These are phyloP conservation scores for Metschnikowia hibisci DNA, from an alignment of 805 yeast species.

Conservation along the genomic window DNA sequence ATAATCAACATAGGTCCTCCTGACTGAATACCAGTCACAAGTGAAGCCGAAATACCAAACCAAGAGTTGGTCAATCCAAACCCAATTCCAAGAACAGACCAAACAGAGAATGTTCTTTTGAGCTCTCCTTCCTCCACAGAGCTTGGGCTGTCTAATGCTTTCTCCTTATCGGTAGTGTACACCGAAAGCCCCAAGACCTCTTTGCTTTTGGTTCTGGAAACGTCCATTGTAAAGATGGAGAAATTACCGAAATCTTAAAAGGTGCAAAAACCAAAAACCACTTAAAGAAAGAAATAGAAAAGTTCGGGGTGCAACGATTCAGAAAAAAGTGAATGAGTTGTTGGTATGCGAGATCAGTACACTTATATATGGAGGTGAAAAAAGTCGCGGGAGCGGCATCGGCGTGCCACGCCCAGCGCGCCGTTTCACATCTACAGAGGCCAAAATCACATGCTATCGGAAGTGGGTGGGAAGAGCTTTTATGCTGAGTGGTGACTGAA, in stretches of 20 bases:
- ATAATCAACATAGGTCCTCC: conserved; percentile 42
- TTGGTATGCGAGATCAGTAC: not conserved
- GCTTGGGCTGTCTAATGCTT: conserved; percentile 10
- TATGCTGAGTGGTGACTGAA: too few species aligned
- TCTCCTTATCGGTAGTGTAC: conserved; percentile 13
- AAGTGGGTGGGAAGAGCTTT: not conserved
- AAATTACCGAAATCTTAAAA: not conserved
- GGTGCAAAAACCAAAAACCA: conserved; percentile 2
- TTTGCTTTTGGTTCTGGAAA: conserved; percentile 1
- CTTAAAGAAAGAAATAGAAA: too few species aligned
- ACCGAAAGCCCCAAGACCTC: conserved; percentile 12
- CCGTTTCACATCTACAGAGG: not conserved
- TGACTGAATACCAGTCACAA: conserved; percentile 39
- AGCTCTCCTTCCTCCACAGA: conserved; percentile 20
- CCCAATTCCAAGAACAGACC: conserved; percentile 38
- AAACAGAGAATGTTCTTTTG: conserved; percentile 36
- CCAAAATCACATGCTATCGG: conserved; percentile 6
- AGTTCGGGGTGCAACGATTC: not conserved
- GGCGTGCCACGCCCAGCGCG: not conserved
- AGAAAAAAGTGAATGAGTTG: conserved; percentile 2
- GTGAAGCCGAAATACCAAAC: conserved; percentile 40
- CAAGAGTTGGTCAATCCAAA: conserved; percentile 42
- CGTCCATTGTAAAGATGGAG: conserved; percentile 3
- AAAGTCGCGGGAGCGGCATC: conserved; percentile 2
- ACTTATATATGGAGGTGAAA: not conserved